Percentiles rank a stretch among this genome's conserved stretches.
These are phyloP conservation scores for Silene noctiflora DNA, from an alignment of 179 eudicot species.

Conservation along the genomic window DNA sequence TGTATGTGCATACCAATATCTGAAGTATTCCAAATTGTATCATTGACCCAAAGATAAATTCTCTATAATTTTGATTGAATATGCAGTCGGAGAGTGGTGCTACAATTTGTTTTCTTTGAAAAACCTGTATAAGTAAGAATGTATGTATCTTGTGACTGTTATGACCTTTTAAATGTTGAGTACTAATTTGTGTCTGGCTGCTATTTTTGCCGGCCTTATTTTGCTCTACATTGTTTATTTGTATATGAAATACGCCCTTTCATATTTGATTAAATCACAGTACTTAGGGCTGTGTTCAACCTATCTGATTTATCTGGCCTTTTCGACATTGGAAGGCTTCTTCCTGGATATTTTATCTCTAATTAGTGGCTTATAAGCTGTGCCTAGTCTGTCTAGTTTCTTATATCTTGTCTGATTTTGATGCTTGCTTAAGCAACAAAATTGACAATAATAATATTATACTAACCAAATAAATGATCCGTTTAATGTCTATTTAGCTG, in stretches of 20 bases:
- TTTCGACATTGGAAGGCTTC: background rate
- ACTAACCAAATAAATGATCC: no score
- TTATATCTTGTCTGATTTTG: background rate
- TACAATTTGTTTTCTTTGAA: background rate
- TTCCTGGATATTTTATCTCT: background rate
- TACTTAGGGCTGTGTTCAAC: background rate
- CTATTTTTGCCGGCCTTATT: background rate
- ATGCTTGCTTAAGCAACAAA: background rate
- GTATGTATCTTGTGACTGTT: background rate
- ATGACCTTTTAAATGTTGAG: background rate
- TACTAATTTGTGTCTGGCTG: background rate
- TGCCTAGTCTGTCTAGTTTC: constrained; percentile 5
- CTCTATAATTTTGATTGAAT: background rate
- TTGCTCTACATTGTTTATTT: background rate
- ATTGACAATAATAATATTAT: background rate
- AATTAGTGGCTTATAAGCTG: background rate
- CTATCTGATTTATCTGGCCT: background rate
- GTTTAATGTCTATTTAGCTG: background rate
- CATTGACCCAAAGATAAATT: background rate
- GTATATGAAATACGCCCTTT: background rate
- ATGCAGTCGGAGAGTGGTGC: background rate
- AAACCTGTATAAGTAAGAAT: background rate
- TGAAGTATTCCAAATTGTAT: background rate
- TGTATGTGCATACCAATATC: background rate
- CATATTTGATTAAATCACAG: background rate